These are phyloP conservation scores for Vinca major DNA, from an alignment of 305 asterid genomes.

Conservation along the genomic window DNA sequence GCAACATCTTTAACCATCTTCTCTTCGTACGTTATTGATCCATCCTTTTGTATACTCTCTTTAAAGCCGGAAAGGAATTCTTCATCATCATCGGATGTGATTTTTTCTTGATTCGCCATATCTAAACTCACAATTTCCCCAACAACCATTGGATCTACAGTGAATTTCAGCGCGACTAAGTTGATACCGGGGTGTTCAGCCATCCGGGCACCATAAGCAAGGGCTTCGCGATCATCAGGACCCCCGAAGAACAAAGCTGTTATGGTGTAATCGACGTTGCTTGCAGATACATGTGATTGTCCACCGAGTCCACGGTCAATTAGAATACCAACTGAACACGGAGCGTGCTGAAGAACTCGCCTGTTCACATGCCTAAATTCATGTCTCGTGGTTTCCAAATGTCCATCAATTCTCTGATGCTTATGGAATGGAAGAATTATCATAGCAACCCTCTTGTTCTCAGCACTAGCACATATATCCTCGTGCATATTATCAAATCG, in stretches of 20 bases:
- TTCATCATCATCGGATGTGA: constrained; percentile 34
- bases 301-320: constrained; percentile 88
- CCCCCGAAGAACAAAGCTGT: constrained; percentile 74
- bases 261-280: constrained; percentile 51
- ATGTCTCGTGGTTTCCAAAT: constrained; percentile 51
- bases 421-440: constrained; percentile 74
- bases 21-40: constrained; percentile 46
- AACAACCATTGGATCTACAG: constrained; percentile 30
- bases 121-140: constrained; percentile 30
- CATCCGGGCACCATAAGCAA: constrained; percentile 60
- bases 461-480: constrained; percentile 28
- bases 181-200: constrained; percentile 75
- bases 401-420: constrained; percentile 69
- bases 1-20: constrained; percentile 25
- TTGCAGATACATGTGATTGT: constrained; percentile 58
- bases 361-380: constrained; percentile 56
- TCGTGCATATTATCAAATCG: constrained; percentile 27
- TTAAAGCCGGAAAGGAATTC: constrained; percentile 39
- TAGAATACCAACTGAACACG: constrained; percentile 69
- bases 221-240: constrained; percentile 70
- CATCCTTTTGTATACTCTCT: constrained; percentile 23
- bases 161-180: constrained; percentile 36
- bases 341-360: constrained; percentile 58
- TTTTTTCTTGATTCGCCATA: constrained; percentile 17
- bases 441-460: constrained; percentile 40